Evolutionary conservation across 345 rosid species (phyloP).

Genomic region (Aquilaria sinensis): DNA sequence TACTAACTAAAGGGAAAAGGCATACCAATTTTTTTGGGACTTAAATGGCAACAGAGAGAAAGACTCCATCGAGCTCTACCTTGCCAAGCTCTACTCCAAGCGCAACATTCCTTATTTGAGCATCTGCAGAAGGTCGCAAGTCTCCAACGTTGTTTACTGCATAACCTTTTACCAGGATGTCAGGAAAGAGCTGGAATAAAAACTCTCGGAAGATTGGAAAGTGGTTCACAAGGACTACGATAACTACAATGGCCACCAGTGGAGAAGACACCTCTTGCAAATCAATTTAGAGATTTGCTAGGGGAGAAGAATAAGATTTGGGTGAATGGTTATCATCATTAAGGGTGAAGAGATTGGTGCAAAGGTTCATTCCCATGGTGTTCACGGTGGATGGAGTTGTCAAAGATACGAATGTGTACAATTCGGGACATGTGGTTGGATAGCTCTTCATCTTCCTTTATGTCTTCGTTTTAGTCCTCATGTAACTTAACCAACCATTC

Average conservation of each 20-base stretch:
- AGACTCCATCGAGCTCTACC: constrained; percentile 67
- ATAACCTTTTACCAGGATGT: constrained; percentile 73
- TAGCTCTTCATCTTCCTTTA: no score
- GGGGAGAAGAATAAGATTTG: constrained; percentile 48
- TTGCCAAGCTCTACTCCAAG: constrained; percentile 73
- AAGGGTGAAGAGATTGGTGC: constrained; percentile 69
- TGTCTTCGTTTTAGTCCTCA: no score
- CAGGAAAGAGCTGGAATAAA: constrained; percentile 44
- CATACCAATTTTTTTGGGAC: no score
- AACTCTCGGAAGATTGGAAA: constrained; percentile 20
- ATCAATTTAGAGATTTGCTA: constrained; percentile 62
- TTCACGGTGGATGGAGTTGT: constrained; percentile 73
- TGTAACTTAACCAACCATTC: no score
- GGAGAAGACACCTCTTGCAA: constrained; percentile 52
- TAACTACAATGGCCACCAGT: constrained; percentile 68
- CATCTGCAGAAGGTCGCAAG: constrained; percentile 81
- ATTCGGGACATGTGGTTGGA: background rate
- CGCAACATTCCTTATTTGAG: constrained; percentile 80
- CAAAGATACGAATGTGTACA: constrained; percentile 76
- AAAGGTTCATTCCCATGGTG: constrained; percentile 74
- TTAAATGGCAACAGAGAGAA: constrained; percentile 76
- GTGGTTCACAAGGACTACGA: constrained; percentile 64
- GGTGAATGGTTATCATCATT: constrained; percentile 90
- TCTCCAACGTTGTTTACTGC: constrained; percentile 73
- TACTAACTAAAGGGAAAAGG: no score